Evolutionary conservation across 2,329 filamentous ascomycete genomes (phyloP).

Genomic region (Monilinia fructigena): DNA sequence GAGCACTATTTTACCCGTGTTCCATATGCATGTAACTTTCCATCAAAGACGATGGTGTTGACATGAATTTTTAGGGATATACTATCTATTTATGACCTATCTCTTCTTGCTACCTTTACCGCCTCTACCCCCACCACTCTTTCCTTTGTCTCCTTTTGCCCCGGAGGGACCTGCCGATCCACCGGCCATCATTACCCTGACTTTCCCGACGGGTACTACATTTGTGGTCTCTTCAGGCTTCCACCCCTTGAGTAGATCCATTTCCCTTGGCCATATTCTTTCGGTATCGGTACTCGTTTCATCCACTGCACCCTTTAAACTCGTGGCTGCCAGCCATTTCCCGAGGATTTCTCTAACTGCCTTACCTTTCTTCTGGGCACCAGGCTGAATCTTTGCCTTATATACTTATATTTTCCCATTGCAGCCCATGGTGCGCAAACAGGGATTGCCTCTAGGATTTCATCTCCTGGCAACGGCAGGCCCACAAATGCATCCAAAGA

Average conservation of each 20-base stretch:
- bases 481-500: slow-evolving; percentile 73
- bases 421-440: slow-evolving; percentile 66
- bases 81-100: neutral
- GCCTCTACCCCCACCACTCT: slow-evolving; percentile 29
- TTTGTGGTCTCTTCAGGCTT: slow-evolving; percentile 82
- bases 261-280: slow-evolving; percentile 79
- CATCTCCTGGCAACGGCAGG: slow-evolving; percentile 75
- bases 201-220: slow-evolving; percentile 74
- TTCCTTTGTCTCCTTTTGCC: slow-evolving; percentile 36
- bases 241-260: slow-evolving; percentile 77
- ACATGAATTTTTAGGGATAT: neutral
- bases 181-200: slow-evolving; percentile 73
- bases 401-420: slow-evolving; percentile 77
- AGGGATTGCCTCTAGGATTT: slow-evolving; percentile 67
- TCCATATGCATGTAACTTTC: neutral
- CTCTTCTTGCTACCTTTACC: slow-evolving; percentile 36
- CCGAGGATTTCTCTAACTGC: slow-evolving; percentile 87
- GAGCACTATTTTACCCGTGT: too few species aligned
- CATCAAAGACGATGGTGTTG: neutral
- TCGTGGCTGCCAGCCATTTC: slow-evolving; percentile 68
- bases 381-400: slow-evolving; percentile 92
- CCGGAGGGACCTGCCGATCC: slow-evolving; percentile 41
- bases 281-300: slow-evolving; percentile 63
- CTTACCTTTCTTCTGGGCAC: slow-evolving; percentile 88
- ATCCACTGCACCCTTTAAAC: slow-evolving; percentile 56